Conservation (phyloP, 2,329 filamentous ascomycete species). For the Fusarium nematophilum region DNA sequence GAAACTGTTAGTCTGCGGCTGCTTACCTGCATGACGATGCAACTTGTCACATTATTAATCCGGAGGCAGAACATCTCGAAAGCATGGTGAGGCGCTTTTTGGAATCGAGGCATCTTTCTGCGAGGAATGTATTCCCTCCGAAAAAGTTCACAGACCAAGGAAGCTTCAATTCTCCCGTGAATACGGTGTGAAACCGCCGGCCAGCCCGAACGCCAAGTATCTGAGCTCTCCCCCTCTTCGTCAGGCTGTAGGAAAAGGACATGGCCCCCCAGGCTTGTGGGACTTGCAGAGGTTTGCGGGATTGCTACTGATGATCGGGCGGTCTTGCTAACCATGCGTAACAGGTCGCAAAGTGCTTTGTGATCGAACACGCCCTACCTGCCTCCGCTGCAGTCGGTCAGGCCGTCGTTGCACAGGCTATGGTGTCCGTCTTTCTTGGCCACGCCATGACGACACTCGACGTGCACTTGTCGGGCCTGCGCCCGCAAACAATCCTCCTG, state of each 20-base stretch:
- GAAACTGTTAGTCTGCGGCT: no score
- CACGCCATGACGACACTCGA: constrained; percentile 10
- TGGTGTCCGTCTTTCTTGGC: constrained; percentile 32
- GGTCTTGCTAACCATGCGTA: not conserved
- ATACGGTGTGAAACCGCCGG: no score
- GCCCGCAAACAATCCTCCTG: no score
- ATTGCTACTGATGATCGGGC: accelerated
- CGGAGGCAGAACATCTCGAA: no score
- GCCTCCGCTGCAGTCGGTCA: constrained; percentile 14
- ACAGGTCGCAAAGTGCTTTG: constrained; percentile 36
- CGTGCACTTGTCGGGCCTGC: constrained; percentile 22
- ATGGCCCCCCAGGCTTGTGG: constrained; percentile 26
- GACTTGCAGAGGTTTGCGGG: constrained; percentile 26
- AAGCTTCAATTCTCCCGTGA: no score
- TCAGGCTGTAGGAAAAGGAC: no score
- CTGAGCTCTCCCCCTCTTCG: no score
- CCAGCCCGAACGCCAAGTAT: no score
- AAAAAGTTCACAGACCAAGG: not conserved
- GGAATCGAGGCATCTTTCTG: constrained; percentile 4
- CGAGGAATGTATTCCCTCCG: not conserved
- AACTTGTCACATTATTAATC: no score
- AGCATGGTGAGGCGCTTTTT: no score
- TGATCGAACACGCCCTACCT: constrained; percentile 23
- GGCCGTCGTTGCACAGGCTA: constrained; percentile 25
- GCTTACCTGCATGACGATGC: no score